Conservation (phyloP, 208 protist genomes). For the Leishmania arabica region DNA sequence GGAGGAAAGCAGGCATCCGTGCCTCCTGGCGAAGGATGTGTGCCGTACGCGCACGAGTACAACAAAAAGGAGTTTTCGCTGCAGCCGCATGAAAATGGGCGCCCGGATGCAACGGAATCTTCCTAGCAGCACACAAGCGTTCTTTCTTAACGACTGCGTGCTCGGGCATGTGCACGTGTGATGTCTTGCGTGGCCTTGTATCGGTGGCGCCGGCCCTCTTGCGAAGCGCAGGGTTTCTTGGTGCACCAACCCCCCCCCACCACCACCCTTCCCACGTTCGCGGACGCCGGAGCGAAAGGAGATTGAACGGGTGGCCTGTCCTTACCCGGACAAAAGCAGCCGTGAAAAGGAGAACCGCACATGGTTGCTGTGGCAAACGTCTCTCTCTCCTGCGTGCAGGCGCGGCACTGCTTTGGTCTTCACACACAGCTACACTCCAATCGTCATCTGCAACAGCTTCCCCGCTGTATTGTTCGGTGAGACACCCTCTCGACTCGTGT, state of each 20-base stretch:
- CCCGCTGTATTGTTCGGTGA: not conserved
- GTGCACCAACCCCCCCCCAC: not conserved
- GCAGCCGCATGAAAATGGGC: not conserved
- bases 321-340: not conserved
- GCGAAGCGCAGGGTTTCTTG: not conserved
- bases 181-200: not conserved
- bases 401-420: not conserved
- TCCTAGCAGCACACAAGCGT: not conserved
- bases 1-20: conserved; percentile 1
- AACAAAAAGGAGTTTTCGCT: not conserved
- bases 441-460: not conserved
- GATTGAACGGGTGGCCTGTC: not conserved
- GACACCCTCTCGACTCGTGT: not conserved
- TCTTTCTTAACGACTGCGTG: not conserved
- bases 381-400: not conserved
- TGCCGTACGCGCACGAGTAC: not conserved
- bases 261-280: not conserved
- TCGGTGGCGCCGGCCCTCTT: not conserved
- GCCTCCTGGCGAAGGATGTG: conserved; percentile 3
- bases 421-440: not conserved
- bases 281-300: not conserved
- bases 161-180: not conserved
- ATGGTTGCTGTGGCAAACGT: not conserved
- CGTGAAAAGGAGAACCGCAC: not conserved
- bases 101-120: not conserved